phyloP scores from a whole-genome alignment of 768 basidiomycete genomes.

The Rhodotorula graminis region DNA sequence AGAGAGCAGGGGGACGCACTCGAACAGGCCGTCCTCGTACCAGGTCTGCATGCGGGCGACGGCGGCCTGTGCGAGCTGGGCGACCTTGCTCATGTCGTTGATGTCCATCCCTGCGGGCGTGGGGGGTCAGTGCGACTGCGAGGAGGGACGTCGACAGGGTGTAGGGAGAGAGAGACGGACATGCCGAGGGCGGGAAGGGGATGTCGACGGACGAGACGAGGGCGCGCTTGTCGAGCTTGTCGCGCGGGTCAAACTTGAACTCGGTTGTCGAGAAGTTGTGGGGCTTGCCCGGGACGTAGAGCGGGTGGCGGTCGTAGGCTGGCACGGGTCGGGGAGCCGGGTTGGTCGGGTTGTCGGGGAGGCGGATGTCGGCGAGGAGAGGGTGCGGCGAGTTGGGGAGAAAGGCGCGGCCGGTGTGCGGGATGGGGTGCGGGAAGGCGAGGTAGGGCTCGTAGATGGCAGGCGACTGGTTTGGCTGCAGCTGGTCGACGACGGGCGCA shows the following conservation, averaged over 20 bases:
- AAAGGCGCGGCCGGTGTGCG: not conserved
- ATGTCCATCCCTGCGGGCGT: slow-evolving; percentile 9
- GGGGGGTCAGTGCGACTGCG: not conserved
- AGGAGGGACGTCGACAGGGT: no score
- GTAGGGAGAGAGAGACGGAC: not conserved
- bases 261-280: not conserved
- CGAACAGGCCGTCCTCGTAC: slow-evolving; percentile 24
- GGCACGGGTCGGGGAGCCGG: not conserved
- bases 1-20: slow-evolving; percentile 8
- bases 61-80: slow-evolving; percentile 13
- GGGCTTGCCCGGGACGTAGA: not conserved
- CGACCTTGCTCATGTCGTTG: slow-evolving; percentile 23
- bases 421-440: not conserved
- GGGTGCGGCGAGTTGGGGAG: not conserved
- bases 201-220: slow-evolving; percentile 2
- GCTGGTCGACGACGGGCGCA: not conserved
- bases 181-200: slow-evolving; percentile 9
- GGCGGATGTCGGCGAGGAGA: not conserved
- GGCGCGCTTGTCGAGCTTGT: not conserved
- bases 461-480: not conserved
- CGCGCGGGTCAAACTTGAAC: not conserved
- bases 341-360: slow-evolving; percentile 5
- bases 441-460: not conserved
- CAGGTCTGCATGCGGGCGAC: slow-evolving; percentile 28
- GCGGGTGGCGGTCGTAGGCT: slow-evolving; percentile 2